Base-by-base conservation (phyloP, 192 early-diverging fungal genomes). In the Gaertneriomyces sp. region DNA sequence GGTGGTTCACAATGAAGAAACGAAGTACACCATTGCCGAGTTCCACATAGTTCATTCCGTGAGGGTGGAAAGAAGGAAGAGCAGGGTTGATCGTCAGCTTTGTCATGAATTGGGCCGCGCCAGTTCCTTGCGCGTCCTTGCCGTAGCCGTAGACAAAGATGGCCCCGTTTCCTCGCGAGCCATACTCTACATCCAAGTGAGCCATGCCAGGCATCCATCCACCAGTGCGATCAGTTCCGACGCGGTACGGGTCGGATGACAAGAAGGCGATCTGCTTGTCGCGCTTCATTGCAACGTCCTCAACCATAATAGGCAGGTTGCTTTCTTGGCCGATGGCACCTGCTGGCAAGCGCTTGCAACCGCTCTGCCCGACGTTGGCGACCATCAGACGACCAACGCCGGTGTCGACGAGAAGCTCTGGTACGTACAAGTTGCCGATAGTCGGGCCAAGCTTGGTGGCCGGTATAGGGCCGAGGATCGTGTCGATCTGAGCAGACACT, bases 131-230 rank as follows among this genome's bases (percentile, higher is more conserved):
- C 25, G 52, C 10, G 40, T 64, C 62, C 33, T 64, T 56, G 8
- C 25, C 47, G 47, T 64, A 64, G 7, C 8, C 50, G 20, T 64
- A 64, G 8, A 25, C 25, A 41, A 64, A 64, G 33, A 64, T 53
- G 8, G 62, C 49, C 4, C 62, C 62, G 12, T 64, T 64, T 2
- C 62, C 62, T 40, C 53, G 49, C 7, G 47, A 16, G 42, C 62
- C 62, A 25, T 64, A 64, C 6, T 19, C 47, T n/a, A 49, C 62
- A 53, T 64, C 62, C 50, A 64, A 51, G 49, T 16, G 19, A 16
- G 49, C 62, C 49, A 54, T 64, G 7, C 62, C 62, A 42, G 62
- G 62, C 62, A 64, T 64, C 62, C 62, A 64, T 20, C 62, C 62
- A 10, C 33, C 62, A 39, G 50, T 64, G 6, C 7, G 19, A 25